Percentiles rank a stretch among this genome's conserved stretches.
Evolutionary conservation across 2,329 filamentous ascomycete species (phyloP).

Genomic region (Fonsecaea monophora): DNA sequence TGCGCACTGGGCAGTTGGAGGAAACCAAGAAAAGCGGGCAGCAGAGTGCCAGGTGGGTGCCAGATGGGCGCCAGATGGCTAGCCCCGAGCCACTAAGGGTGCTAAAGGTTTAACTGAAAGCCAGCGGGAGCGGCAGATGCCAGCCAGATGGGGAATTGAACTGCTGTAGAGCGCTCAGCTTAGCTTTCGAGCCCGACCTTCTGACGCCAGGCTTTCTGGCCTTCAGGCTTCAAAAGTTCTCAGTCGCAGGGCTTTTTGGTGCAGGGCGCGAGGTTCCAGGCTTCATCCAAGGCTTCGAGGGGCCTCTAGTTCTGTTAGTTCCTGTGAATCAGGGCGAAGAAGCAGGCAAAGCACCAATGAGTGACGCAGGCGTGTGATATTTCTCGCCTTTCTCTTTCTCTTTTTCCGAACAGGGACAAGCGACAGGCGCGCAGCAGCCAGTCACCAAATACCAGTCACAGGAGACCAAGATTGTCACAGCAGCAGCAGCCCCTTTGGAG

Average conservation of each 20-base stretch:
- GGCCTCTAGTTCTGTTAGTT: neutral
- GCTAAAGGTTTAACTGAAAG: constrained; percentile 2
- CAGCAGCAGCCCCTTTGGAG: neutral
- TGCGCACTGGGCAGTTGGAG: constrained; percentile 2
- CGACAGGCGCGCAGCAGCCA: constrained; percentile 7
- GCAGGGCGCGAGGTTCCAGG: neutral
- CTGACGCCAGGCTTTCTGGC: neutral
- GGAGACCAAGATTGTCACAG: constrained; percentile 2
- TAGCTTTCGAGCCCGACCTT: neutral
- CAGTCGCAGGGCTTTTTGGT: neutral
- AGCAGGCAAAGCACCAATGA: neutral
- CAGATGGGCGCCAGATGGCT: neutral
- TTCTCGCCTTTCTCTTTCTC: constrained; percentile 1
- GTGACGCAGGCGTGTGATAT: neutral
- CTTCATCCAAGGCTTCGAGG: neutral
- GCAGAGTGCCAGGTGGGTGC: neutral
- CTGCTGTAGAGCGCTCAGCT: neutral
- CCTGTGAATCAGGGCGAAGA: neutral
- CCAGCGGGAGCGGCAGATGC: neutral
- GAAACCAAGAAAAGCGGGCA: constrained; percentile 9
- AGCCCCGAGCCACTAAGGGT: neutral
- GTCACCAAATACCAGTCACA: neutral
- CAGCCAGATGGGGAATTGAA: constrained; percentile 1
- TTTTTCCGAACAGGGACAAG: constrained; percentile 7
- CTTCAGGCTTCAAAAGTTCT: neutral